Conservation (phyloP, 208 protist species). For the Leishmania arabica region DNA sequence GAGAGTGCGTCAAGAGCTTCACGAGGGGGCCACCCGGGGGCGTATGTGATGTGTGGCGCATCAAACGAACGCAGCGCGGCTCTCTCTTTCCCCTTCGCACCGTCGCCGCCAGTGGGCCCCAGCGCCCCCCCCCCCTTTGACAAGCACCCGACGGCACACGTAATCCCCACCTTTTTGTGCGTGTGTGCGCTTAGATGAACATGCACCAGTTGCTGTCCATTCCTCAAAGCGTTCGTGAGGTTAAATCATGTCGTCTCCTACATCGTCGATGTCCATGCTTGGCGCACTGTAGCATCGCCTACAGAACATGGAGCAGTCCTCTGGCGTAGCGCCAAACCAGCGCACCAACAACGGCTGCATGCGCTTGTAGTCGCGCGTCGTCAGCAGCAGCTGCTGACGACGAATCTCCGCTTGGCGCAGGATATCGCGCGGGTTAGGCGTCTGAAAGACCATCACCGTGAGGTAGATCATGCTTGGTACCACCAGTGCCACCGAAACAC, state of each 20-base stretch:
- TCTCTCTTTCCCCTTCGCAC: neutral
- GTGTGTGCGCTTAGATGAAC: neutral
- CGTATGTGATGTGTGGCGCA: neutral
- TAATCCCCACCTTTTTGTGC: neutral
- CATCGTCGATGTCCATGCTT: neutral
- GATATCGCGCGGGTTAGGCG: slow-evolving; percentile 61
- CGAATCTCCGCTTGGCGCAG: slow-evolving; percentile 40
- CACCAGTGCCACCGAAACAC: slow-evolving; percentile 41
- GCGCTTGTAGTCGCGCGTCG: slow-evolving; percentile 5
- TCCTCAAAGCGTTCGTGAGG: no score
- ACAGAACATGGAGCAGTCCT: slow-evolving; percentile 31
- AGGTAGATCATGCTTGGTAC: slow-evolving; percentile 48
- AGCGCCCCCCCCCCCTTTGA: neutral
- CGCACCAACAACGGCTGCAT: slow-evolving; percentile 38
- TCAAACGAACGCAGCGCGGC: neutral
- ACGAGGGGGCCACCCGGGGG: neutral
- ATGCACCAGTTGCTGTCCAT: neutral
- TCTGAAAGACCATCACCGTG: slow-evolving; percentile 6
- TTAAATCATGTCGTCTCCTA: neutral
- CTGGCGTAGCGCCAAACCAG: slow-evolving; percentile 33
- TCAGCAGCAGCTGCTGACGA: slow-evolving; percentile 28
- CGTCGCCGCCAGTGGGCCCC: neutral
- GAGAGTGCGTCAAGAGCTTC: neutral
- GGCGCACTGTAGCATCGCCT: neutral
- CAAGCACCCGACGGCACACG: neutral